Conservation (phyloP, 306 rosid species). For the Notholithocarpus densiflorus region DNA sequence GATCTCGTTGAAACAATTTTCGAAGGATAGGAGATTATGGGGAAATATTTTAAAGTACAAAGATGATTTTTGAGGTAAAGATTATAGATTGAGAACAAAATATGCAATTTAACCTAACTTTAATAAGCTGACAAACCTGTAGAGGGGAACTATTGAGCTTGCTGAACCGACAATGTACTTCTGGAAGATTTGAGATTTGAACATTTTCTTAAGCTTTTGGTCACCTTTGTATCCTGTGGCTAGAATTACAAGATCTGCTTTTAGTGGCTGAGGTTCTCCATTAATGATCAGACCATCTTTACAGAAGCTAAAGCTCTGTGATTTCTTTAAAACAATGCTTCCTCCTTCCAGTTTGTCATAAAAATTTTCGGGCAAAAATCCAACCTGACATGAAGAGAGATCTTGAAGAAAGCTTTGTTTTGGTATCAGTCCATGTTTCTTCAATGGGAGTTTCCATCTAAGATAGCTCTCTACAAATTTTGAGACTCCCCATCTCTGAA, state of each 20-base stretch:
- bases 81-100: too few relatives aligned
- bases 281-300: conserved; percentile 38
- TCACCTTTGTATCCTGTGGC: conserved; percentile 60
- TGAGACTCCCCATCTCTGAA: conserved; percentile 47
- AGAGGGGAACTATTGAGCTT: conserved; percentile 28
- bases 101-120: background rate
- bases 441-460: conserved; percentile 45
- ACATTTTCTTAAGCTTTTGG: conserved; percentile 39
- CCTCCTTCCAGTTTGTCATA: conserved; percentile 44
- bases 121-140: conserved; percentile 30
- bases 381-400: conserved; percentile 29
- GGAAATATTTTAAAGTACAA: too few relatives aligned
- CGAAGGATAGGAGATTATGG: too few relatives aligned
- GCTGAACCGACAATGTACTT: conserved; percentile 13
- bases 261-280: conserved; percentile 30
- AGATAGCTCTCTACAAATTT: conserved; percentile 34
- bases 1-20: too few relatives aligned
- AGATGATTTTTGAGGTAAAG: too few relatives aligned
- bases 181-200: conserved; percentile 38
- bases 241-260: conserved; percentile 46
- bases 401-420: conserved; percentile 35
- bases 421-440: conserved; percentile 44
- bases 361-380: conserved; percentile 31
- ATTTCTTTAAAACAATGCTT: conserved; percentile 39
- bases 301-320: conserved; percentile 39